Conservation (phyloP, 2,329 filamentous ascomycete species). For the Tolypocladium cylindrosporum region DNA sequence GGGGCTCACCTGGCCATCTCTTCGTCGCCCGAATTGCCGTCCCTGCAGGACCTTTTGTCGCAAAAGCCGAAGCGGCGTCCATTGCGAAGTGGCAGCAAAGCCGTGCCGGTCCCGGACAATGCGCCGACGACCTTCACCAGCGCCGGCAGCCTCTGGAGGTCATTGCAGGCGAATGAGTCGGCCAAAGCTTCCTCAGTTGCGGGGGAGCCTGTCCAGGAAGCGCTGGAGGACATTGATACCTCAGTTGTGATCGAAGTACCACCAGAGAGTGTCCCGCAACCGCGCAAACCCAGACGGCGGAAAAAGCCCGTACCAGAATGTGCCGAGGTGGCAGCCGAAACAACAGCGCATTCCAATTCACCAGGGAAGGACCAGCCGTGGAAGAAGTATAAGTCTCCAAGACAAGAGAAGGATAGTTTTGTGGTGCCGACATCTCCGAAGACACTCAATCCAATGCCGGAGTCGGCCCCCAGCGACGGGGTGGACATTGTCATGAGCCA, state of each 20-base stretch:
- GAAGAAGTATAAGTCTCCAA: conserved; percentile 23
- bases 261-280: conserved; percentile 7
- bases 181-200: background rate
- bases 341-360: background rate
- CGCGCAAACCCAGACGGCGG: conserved; percentile 9
- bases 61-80: conserved; percentile 21
- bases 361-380: conserved; percentile 20
- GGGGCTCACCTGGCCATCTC: conserved; percentile 23
- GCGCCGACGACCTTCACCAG: conserved; percentile 29
- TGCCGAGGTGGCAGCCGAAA: background rate
- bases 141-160: conserved; percentile 26
- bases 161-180: conserved; percentile 14
- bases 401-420: background rate
- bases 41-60: conserved; percentile 36
- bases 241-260: conserved; percentile 12
- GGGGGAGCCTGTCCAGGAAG: background rate
- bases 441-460: background rate
- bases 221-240: conserved; percentile 5
- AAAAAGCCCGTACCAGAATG: conserved; percentile 7
- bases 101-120: conserved; percentile 24
- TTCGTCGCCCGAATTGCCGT: conserved; percentile 46
- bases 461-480: conserved; percentile 4
- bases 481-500: background rate
- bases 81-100: conserved; percentile 25
- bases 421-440: background rate